phyloP scores from a whole-genome alignment of 2,329 filamentous ascomycete species.

The Calonectria multiphialidica region DNA sequence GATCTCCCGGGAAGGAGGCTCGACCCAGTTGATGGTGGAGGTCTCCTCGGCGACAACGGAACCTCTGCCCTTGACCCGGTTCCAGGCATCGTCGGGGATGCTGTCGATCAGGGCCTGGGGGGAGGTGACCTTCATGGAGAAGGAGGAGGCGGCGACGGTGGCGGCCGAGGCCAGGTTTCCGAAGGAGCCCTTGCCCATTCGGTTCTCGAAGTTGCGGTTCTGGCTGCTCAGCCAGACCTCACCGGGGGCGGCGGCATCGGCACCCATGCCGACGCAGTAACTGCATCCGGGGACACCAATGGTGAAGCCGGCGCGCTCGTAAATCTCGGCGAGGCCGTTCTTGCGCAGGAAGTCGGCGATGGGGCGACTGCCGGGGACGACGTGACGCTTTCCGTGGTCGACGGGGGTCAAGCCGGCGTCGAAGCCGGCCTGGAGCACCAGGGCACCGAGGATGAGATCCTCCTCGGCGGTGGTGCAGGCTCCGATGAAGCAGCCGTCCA shows the following conservation, averaged over 20 bases:
- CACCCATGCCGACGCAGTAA: conserved; percentile 58
- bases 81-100: not conserved
- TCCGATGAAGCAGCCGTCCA: conserved; percentile 59
- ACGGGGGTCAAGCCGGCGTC: conserved; percentile 45
- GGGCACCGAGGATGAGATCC: conserved; percentile 54
- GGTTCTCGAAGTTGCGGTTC: conserved; percentile 58
- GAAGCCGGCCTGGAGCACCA: conserved; percentile 54
- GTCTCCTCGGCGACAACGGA: not conserved
- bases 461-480: conserved; percentile 59
- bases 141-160: not conserved
- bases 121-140: conserved; percentile 2
- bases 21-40: not conserved
- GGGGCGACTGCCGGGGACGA: conserved; percentile 52
- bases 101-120: not conserved
- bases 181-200: conserved; percentile 50
- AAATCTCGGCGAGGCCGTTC: conserved; percentile 50
- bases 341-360: conserved; percentile 50
- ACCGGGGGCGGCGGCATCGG: conserved; percentile 52
- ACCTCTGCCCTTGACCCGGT: not conserved
- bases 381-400: conserved; percentile 50
- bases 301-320: conserved; percentile 54
- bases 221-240: conserved; percentile 58
- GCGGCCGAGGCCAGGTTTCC: not conserved
- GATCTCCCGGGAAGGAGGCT: not conserved
- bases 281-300: conserved; percentile 55